Evolutionary conservation across 306 rosid genomes (phyloP), one percentile per base, ranked within the genome.

Genomic region (Prunus salicina): DNA sequence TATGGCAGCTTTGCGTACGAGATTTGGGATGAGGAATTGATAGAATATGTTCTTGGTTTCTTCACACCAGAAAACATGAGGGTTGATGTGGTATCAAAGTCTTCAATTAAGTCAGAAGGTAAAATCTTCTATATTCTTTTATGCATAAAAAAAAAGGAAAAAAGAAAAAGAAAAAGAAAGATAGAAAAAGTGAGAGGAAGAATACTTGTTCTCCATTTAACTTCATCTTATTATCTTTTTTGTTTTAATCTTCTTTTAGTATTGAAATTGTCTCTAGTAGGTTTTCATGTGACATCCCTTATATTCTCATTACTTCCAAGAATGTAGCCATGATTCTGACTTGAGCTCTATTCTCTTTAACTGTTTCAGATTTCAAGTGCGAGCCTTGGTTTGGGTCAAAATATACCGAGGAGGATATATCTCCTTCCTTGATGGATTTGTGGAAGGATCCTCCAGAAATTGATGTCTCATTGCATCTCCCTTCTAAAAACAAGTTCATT

Each of bases 331-430:
- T 15, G 43, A 1, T 6, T 69, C 20, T 62, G 45, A 62, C 71
- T 45, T 18, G 11, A 16, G 46, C 46, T 73, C 38, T 64, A n/a
- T 51, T 52, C 10, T 66, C 58, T 78, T 51, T 19, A 32, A 45
- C 76, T 76, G 64, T 74, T 83, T 58, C 96, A 95, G 98, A 78
- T 82, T 78, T 77, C 73, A 86, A 88, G 55, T 47, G 72, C 57
- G 98, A 95, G 80, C 96, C 98, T 66, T 95, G 98, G 98, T 95
- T 90, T 90, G 97, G 96, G 60, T 90, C 98, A 66, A 87, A 53
- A 62, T 92, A 89, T 74, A 58, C 76, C 47, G 97, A 84, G 82
- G 95, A 90, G 73, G 96, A 95, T 80, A 82, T 95, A 82, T 74
- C 93, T 71, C 81, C 87, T 74, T 61, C 85, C 72, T 82, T 92